A percentile compares a stretch with the other conserved stretches of the same genome.
Evolutionary conservation across 108 stramenopile genomes (phyloP).

Genomic region (Ochromonas danica): DNA sequence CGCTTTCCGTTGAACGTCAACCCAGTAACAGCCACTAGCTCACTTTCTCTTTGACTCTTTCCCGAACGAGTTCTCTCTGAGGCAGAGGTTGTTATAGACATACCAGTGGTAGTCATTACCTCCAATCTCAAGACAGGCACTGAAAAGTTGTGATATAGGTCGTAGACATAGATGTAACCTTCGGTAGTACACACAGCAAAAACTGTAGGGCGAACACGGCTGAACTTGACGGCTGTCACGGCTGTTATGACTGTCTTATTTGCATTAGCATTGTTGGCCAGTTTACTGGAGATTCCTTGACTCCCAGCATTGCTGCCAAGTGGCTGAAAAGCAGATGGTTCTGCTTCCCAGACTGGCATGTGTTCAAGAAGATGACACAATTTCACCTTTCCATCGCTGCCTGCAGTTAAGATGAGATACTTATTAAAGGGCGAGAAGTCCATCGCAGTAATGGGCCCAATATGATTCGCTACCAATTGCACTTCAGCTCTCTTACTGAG

Average conservation of each 20-base stretch:
- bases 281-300: background rate
- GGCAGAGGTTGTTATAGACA: background rate
- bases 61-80: background rate
- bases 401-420: background rate
- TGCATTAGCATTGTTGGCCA: background rate
- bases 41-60: background rate
- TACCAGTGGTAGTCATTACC: background rate
- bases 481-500: background rate
- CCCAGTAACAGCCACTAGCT: background rate
- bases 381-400: slow-evolving; percentile 12
- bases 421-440: slow-evolving; percentile 50
- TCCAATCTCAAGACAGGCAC: background rate
- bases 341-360: background rate
- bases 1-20: slow-evolving; percentile 20
- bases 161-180: slow-evolving; percentile 10
- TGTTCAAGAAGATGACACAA: background rate
- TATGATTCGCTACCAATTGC: slow-evolving; percentile 21
- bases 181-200: slow-evolving; percentile 2
- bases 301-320: too few relatives aligned
- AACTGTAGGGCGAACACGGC: background rate
- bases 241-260: background rate
- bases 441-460: slow-evolving; percentile 44
- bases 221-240: slow-evolving; percentile 6
- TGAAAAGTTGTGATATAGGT: background rate
- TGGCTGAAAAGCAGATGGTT: too few relatives aligned